Conservation (phyloP, 768 basidiomycete species). For the Clitopilus passeckerianus region DNA sequence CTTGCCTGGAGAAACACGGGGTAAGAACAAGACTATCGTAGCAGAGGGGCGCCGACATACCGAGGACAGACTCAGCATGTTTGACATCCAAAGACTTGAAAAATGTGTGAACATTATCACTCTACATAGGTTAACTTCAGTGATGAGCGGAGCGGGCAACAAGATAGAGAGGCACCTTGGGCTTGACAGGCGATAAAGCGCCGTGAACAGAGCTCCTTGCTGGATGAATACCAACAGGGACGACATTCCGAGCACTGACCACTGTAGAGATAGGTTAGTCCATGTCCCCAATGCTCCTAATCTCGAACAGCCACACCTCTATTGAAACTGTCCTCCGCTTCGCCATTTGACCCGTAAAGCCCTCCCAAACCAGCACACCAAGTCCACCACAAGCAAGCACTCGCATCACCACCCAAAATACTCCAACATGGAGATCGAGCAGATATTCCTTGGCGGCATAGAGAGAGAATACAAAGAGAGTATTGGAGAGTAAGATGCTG, state of each 20-base stretch:
- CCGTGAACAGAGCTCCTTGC: slow-evolving; percentile 61
- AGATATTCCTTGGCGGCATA: slow-evolving; percentile 66
- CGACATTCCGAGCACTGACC: slow-evolving; percentile 64
- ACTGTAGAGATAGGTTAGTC: slow-evolving; percentile 33
- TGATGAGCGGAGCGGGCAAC: not conserved
- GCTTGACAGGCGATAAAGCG: slow-evolving; percentile 63
- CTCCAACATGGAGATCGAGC: slow-evolving; percentile 59
- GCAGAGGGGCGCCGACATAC: slow-evolving; percentile 25
- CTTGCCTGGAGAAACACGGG: slow-evolving; percentile 33
- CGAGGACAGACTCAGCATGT: slow-evolving; percentile 42
- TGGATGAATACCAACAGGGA: slow-evolving; percentile 67
- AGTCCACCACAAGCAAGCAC: slow-evolving; percentile 71
- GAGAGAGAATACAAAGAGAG: slow-evolving; percentile 57
- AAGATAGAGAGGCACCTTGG: slow-evolving; percentile 45
- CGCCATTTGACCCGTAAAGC: slow-evolving; percentile 44
- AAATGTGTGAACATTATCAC: slow-evolving; percentile 69
- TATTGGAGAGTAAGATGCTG: slow-evolving; percentile 54
- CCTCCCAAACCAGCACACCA: slow-evolving; percentile 59
- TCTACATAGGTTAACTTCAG: slow-evolving; percentile 28
- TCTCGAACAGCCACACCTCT: slow-evolving; percentile 40
- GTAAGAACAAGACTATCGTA: not conserved
- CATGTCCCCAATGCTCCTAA: too few species aligned
- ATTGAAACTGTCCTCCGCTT: slow-evolving; percentile 40
- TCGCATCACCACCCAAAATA: slow-evolving; percentile 75
- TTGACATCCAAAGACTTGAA: slow-evolving; percentile 60